Conservation (phyloP, 768 basidiomycete genomes). For the Russula ochroleuca region DNA sequence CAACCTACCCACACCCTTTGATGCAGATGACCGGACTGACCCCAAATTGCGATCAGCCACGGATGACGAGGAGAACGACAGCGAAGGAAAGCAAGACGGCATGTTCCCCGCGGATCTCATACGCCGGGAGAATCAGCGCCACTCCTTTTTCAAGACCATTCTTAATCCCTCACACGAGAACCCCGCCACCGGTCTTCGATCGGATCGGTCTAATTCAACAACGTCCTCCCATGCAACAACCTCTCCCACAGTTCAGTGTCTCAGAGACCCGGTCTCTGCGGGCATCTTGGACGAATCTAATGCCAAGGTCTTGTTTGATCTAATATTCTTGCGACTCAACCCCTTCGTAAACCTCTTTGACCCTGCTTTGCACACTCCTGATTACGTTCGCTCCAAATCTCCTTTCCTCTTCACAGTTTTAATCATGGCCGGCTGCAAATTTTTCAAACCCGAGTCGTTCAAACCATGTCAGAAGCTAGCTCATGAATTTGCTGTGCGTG, state of each 20-base stretch:
- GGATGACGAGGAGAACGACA: conserved; percentile 65
- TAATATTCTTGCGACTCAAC: conserved; percentile 78
- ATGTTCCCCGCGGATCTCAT: conserved; percentile 76
- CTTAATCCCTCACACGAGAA: conserved; percentile 63
- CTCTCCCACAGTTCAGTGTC: conserved; percentile 30
- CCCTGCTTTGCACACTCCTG: conserved; percentile 74
- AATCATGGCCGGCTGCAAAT: conserved; percentile 81
- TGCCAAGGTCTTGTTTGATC: conserved; percentile 69
- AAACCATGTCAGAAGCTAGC: conserved; percentile 67
- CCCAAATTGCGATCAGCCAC: conserved; percentile 23
- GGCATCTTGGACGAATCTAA: conserved; percentile 67
- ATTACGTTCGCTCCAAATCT: conserved; percentile 74
- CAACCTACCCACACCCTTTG: conserved; percentile 35
- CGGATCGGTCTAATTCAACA: conserved; percentile 36
- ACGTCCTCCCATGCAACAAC: conserved; percentile 18
- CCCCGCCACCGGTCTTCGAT: conserved; percentile 35
- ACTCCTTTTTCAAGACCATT: conserved; percentile 80
- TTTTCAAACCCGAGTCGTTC: conserved; percentile 67
- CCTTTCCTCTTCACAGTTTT: conserved; percentile 83
- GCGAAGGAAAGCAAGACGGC: conserved; percentile 55
- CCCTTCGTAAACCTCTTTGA: conserved; percentile 89
- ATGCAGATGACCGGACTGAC: conserved; percentile 18
- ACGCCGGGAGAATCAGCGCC: conserved; percentile 60
- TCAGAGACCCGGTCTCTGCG: conserved; percentile 65
- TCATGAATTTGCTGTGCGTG: conserved; percentile 67